A percentile compares a stretch with the other conserved stretches of the same genome.
phyloP scores from a whole-genome alignment of 169 alveolate species.

The Plasmodium vivax region DNA sequence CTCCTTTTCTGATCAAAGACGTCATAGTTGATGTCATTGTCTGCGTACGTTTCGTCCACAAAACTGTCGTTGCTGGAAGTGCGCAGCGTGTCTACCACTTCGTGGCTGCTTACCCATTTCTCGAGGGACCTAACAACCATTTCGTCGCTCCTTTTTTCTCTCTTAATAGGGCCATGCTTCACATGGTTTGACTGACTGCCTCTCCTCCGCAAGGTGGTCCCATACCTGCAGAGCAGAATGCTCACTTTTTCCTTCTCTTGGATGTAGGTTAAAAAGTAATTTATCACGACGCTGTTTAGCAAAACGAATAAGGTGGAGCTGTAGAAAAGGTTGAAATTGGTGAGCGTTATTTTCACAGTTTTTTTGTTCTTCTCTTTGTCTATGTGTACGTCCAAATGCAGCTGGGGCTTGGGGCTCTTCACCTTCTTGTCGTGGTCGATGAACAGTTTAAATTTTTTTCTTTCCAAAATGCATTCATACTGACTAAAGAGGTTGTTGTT shows the following conservation, averaged over 20 bases:
- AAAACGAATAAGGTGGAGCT: constrained; percentile 67
- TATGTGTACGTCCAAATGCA: constrained; percentile 47
- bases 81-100: constrained; percentile 16
- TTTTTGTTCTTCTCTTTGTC: constrained; percentile 21
- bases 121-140: constrained; percentile 1
- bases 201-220: neutral
- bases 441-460: constrained; percentile 43
- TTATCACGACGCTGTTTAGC: constrained; percentile 16
- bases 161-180: neutral
- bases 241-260: constrained; percentile 52
- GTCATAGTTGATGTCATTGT: neutral
- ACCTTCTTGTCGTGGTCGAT: constrained; percentile 36
- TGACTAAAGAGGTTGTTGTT: neutral
- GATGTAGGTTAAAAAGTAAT: constrained; percentile 40
- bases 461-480: constrained; percentile 45
- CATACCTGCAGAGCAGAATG: neutral
- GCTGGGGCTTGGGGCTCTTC: constrained; percentile 12
- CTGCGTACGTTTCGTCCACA: neutral
- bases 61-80: constrained; percentile 3
- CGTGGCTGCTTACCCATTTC: constrained; percentile 36
- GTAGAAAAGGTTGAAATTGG: constrained; percentile 46
- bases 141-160: neutral
- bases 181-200: neutral
- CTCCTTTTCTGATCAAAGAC: neutral
- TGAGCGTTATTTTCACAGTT: constrained; percentile 27